Conservation (phyloP, 2,329 filamentous ascomycete species). For the Fusarium armeniacum region DNA sequence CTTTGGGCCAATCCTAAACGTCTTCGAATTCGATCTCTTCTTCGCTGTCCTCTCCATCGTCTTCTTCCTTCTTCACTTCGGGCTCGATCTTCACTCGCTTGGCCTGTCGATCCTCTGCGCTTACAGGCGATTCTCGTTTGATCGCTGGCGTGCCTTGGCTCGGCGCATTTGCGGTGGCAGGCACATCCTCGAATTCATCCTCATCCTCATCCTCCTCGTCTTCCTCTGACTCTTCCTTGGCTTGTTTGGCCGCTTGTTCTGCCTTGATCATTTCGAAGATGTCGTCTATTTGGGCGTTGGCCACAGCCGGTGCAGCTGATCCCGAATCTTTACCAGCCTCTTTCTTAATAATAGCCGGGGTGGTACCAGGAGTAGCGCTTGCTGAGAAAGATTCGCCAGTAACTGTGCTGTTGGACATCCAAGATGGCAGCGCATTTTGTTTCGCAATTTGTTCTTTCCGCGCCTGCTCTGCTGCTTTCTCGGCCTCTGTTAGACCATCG, state of each 20-base stretch:
- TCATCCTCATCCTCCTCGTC: slow-evolving; percentile 62
- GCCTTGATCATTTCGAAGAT: slow-evolving; percentile 77
- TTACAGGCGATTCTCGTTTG: too few relatives aligned
- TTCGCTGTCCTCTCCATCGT: slow-evolving; percentile 61
- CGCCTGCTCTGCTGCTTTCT: slow-evolving; percentile 74
- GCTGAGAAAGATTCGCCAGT: slow-evolving; percentile 71
- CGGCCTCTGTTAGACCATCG: slow-evolving; percentile 75
- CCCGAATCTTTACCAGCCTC: slow-evolving; percentile 63
- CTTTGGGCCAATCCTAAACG: slow-evolving; percentile 54
- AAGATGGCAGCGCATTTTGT: slow-evolving; percentile 78
- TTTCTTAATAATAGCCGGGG: slow-evolving; percentile 52
- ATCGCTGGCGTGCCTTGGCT: too few relatives aligned
- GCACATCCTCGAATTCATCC: slow-evolving; percentile 63
- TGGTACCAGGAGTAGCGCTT: slow-evolving; percentile 37
- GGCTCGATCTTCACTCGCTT: slow-evolving; percentile 74
- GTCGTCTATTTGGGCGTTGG: slow-evolving; percentile 72
- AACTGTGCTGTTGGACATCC: slow-evolving; percentile 80
- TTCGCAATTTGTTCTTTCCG: slow-evolving; percentile 74
- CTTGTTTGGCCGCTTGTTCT: slow-evolving; percentile 66
- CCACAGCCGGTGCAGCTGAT: slow-evolving; percentile 59
- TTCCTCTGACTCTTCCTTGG: slow-evolving; percentile 52
- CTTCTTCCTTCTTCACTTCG: slow-evolving; percentile 52
- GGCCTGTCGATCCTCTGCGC: too few relatives aligned
- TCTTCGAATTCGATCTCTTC: slow-evolving; percentile 72
- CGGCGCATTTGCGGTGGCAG: slow-evolving; percentile 44